A percentile compares a stretch with the other conserved stretches of the same genome.
phyloP scores from a whole-genome alignment of 805 yeast species.

The Priceomyces medius region DNA sequence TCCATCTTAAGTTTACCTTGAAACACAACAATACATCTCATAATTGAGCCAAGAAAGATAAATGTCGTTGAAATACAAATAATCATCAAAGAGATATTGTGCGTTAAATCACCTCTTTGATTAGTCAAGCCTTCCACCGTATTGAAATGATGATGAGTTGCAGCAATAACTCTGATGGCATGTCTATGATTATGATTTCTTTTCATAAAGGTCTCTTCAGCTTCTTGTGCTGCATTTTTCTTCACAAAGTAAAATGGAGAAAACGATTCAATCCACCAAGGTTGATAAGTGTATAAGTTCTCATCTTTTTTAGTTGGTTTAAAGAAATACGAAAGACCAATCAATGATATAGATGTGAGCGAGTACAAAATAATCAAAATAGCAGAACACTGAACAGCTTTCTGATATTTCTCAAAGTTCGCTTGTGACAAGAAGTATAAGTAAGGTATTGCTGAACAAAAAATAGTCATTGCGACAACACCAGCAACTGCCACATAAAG shows the following conservation, averaged over 20 bases:
- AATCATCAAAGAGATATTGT: conserved; percentile 50
- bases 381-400: conserved; percentile 48
- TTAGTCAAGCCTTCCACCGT: conserved; percentile 32
- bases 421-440: conserved; percentile 49
- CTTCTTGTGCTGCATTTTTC: conserved; percentile 47
- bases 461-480: conserved; percentile 65
- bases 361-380: conserved; percentile 46
- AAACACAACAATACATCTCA: conserved; percentile 51
- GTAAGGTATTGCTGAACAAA: conserved; percentile 62
- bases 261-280: conserved; percentile 77
- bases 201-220: conserved; percentile 44
- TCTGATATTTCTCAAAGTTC: conserved; percentile 50
- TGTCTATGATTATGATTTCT: conserved; percentile 48
- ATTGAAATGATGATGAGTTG: conserved; percentile 46
- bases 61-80: conserved; percentile 47
- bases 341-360: conserved; percentile 48
- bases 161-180: conserved; percentile 61
- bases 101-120: conserved; percentile 44
- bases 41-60: conserved; percentile 50
- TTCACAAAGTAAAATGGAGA: conserved; percentile 57
- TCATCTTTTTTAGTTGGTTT: conserved; percentile 54
- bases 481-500: conserved; percentile 55
- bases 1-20: conserved; percentile 13
- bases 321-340: conserved; percentile 51
- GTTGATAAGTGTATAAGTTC: conserved; percentile 59